Evolutionary conservation across 1,139 yeast genomes (phyloP).

Genomic region (Yamadazyma triangularis): DNA sequence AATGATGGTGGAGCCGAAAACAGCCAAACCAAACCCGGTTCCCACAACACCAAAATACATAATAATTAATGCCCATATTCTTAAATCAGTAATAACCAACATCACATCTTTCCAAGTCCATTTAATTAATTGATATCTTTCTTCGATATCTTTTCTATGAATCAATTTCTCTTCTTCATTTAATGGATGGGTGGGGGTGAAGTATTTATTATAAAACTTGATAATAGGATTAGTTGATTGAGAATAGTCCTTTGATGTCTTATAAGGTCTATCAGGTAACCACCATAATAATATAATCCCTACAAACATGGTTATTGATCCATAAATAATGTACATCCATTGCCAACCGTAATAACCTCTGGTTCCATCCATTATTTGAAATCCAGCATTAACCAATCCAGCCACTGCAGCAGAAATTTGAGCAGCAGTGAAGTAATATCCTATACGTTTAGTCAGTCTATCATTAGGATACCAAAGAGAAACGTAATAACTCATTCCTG

Average conservation of each 20-base stretch:
- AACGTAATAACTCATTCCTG: constrained; percentile 83
- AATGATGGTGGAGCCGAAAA: constrained; percentile 81
- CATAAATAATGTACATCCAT: constrained; percentile 81
- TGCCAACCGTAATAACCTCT: constrained; percentile 79
- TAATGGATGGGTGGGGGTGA: constrained; percentile 49
- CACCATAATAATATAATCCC: constrained; percentile 73
- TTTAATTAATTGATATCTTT: constrained; percentile 28
- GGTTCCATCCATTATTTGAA: constrained; percentile 73
- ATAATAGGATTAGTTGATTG: constrained; percentile 10
- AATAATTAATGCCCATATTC: constrained; percentile 76
- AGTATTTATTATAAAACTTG: constrained; percentile 17
- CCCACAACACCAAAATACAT: constrained; percentile 95
- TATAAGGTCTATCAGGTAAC: constrained; percentile 70
- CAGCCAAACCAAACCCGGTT: constrained; percentile 80
- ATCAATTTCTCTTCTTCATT: constrained; percentile 47
- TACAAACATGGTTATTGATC: constrained; percentile 61
- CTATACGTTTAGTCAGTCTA: constrained; percentile 73
- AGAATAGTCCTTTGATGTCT: constrained; percentile 7
- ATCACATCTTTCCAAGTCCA: constrained; percentile 65
- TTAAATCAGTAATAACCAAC: constrained; percentile 53
- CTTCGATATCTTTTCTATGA: constrained; percentile 63
- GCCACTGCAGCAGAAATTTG: constrained; percentile 84
- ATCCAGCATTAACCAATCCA: constrained; percentile 82
- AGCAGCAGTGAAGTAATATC: constrained; percentile 89
- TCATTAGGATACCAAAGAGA: constrained; percentile 85